Percentiles rank a stretch among this genome's conserved stretches.
These are phyloP conservation scores for Leccinellum albellum DNA, from an alignment of 768 basidiomycete genomes.

Conservation along the genomic window DNA sequence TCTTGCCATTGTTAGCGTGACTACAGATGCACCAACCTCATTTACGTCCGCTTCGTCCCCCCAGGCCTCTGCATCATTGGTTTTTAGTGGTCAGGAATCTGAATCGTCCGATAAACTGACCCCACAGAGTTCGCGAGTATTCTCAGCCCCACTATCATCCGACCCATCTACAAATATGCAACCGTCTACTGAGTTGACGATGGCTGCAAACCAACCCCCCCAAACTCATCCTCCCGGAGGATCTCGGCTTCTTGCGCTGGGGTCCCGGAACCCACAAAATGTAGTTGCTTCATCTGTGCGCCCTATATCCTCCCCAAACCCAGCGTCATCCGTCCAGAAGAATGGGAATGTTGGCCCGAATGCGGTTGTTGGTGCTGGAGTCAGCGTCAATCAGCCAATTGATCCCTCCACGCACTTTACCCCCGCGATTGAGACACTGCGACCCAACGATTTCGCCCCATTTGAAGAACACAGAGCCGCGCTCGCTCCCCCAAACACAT, in stretches of 20 bases:
- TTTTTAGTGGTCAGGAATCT: constrained; percentile 13
- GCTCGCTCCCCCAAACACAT: background rate
- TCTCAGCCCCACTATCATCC: constrained; percentile 30
- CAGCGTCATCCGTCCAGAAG: constrained; percentile 22
- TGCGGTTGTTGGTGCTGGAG: constrained; percentile 4
- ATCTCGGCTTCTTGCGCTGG: constrained; percentile 42
- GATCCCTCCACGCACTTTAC: constrained; percentile 17
- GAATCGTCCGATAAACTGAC: constrained; percentile 19
- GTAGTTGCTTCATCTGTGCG: constrained; percentile 13
- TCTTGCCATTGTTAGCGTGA: background rate
- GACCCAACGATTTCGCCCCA: constrained; percentile 43
- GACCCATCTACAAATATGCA: constrained; percentile 19
- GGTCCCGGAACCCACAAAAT: constrained; percentile 26
- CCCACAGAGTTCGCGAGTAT: constrained; percentile 34
- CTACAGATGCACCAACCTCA: constrained; percentile 1
- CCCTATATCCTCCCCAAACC: constrained; percentile 19
- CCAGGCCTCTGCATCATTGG: constrained; percentile 2
- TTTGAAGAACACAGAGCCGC: constrained; percentile 46
- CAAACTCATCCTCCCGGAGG: constrained; percentile 40
- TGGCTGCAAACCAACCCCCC: constrained; percentile 28
- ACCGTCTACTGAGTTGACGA: constrained; percentile 40
- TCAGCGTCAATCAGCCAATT: constrained; percentile 8
- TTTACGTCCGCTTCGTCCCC: constrained; percentile 15
- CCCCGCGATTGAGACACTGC: constrained; percentile 8
- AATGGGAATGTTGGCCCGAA: constrained; percentile 15